phyloP scores from a whole-genome alignment of 345 rosid species.

The Syzygium oleosum region DNA sequence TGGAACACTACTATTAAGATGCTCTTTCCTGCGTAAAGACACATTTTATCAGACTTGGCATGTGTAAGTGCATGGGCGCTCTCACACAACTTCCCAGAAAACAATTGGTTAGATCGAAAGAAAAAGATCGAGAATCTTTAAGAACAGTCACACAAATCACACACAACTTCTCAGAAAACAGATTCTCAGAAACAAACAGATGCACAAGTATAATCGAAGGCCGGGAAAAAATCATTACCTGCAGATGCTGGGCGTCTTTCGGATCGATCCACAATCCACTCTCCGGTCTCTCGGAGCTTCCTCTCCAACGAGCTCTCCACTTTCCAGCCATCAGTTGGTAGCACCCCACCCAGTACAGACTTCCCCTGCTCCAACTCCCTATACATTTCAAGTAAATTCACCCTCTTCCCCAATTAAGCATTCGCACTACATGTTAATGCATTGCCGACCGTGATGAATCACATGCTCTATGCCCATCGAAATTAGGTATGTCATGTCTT shows the following conservation, averaged over 20 bases:
- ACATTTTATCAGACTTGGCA: background rate
- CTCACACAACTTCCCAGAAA: background rate
- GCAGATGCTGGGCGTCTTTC: slow-evolving; percentile 46
- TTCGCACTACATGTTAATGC: background rate
- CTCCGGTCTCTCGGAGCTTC: slow-evolving; percentile 68
- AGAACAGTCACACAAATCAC: background rate
- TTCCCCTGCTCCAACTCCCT: slow-evolving; percentile 38
- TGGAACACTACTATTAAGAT: slow-evolving; percentile 29
- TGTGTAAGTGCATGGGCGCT: background rate
- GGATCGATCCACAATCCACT: slow-evolving; percentile 34
- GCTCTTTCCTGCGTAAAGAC: slow-evolving; percentile 40
- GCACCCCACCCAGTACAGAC: slow-evolving; percentile 35
- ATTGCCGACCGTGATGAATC: background rate
- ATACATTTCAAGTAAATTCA: background rate
- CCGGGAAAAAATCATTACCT: slow-evolving; percentile 19
- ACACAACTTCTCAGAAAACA: background rate
- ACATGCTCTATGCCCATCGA: background rate
- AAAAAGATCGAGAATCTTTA: background rate
- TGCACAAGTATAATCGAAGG: background rate
- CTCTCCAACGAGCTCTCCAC: slow-evolving; percentile 53
- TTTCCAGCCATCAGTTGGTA: slow-evolving; percentile 27
- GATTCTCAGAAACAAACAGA: background rate
- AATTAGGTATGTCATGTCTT: background rate
- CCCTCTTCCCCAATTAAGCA: background rate
- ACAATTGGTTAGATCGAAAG: background rate